Base-by-base conservation (phyloP, 2,329 filamentous ascomycete species). In the Diplodia mutila region DNA sequence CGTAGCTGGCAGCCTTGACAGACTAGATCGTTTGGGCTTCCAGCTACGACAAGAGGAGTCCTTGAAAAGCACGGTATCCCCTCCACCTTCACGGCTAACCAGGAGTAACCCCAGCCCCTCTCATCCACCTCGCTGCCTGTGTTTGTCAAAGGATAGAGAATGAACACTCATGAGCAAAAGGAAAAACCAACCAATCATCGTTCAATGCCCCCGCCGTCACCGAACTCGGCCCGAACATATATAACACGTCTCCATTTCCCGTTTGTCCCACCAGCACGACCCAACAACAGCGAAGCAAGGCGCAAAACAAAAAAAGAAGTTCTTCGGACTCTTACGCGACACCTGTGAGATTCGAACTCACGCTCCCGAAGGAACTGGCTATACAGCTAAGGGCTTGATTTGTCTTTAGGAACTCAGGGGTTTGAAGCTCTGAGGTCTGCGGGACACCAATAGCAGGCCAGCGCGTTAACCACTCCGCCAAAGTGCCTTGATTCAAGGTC, bases 301-400 rank as follows among this genome's bases (percentile, higher is more conserved):
- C 61, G 25, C 18, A 46, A 52, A 61, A 34, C 6, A 29, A 66
- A 69, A 66, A 63, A 37, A 65, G n/a, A 39, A 37, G 8, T 37
- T 27, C 29, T 27, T 46, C 14, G 16, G 48, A 59, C 61, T 64
- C 63, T 64, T 21, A 59, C 48, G 61, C 70, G 70, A 72, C 70
- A 68, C 66, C 63, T 54, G 42, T 49, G 65, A 69, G 70, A 71
- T 72, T 72, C 70, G 70, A 70, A 70, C 69, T 67, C 65, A 59
- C 52, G 70, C 70, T 71, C 69, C 69, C 70, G 70, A 72, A 68
- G 69, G 69, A 71, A 72, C 67, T 57, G 67, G 67, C 67, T 72
- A 37, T 49, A 18, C 65, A 59, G 54, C 65, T 67, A 37, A 32
- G 14, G 51, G 25, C 23, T 29, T 18, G 49, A 52, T 27, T 54